phyloP scores from a whole-genome alignment of 139 green algal genomes.

The Zygnema cylindricum region DNA sequence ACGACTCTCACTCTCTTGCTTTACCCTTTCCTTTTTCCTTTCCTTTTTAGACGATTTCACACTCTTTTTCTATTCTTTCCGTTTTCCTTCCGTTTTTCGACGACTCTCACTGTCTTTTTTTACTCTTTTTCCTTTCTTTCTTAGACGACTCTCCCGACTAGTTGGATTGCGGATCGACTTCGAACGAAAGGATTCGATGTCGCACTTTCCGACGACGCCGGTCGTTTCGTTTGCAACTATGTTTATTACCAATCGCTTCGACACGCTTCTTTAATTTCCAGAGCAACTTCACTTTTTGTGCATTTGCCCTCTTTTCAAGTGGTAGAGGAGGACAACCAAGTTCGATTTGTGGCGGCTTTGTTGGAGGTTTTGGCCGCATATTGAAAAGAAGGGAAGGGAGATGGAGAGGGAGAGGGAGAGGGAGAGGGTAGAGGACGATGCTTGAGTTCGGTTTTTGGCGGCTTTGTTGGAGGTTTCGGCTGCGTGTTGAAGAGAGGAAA shows the following conservation, averaged over 20 bases:
- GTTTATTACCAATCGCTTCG: constrained; percentile 63
- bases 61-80: too few species aligned
- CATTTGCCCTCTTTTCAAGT: constrained; percentile 58
- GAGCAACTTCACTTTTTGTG: constrained; percentile 50
- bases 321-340: constrained; percentile 41
- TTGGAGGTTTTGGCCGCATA: constrained; percentile 48
- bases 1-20: too few species aligned
- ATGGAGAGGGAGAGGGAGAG: too few species aligned
- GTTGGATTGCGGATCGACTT: constrained; percentile 14
- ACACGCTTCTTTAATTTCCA: constrained; percentile 20
- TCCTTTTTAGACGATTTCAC: too few species aligned
- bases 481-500: constrained; percentile 30
- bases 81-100: too few species aligned
- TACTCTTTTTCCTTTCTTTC: not conserved
- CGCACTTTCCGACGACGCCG: constrained; percentile 37
- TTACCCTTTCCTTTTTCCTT: too few species aligned
- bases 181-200: constrained; percentile 40
- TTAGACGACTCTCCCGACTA: constrained; percentile 40
- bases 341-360: constrained; percentile 37
- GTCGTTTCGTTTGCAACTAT: constrained; percentile 64
- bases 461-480: constrained; percentile 43
- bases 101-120: too few species aligned
- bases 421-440: constrained; percentile 37
- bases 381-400: too few species aligned
- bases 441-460: constrained; percentile 44